Conservation (phyloP, 768 basidiomycete genomes). For the Artomyces pyxidatus region DNA sequence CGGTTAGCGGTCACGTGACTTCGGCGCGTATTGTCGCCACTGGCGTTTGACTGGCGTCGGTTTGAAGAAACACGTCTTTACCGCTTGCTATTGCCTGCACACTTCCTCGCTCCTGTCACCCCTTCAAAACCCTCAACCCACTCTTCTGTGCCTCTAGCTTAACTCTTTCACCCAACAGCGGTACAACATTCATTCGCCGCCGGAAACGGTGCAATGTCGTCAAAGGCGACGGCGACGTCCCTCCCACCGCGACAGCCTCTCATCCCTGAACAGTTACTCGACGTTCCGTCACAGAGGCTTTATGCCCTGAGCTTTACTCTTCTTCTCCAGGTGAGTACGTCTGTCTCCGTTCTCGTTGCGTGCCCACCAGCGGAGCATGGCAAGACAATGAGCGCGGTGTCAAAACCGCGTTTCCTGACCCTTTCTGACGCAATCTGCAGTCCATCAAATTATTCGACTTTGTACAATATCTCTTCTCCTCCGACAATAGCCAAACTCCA, state of each 20-base stretch:
- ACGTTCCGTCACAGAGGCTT: conserved; percentile 71
- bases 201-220: conserved; percentile 2
- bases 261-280: conserved; percentile 67
- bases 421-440: conserved; percentile 28
- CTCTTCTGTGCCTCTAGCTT: not conserved
- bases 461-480: conserved; percentile 42
- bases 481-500: conserved; percentile 29
- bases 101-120: not conserved
- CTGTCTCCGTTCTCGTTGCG: not conserved
- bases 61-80: too few species aligned
- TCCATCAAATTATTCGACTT: conserved; percentile 73
- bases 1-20: not conserved
- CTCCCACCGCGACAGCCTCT: conserved; percentile 29
- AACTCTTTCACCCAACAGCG: not conserved
- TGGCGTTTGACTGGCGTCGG: not conserved
- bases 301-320: conserved; percentile 71
- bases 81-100: too few species aligned
- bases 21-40: not conserved
- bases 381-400: too few species aligned
- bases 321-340: conserved; percentile 57
- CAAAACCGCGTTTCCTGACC: too few species aligned
- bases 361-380: not conserved
- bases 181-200: conserved; percentile 7
- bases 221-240: not conserved
- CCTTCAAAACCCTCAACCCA: too few species aligned